phyloP scores from a whole-genome alignment of 192 early-diverging fungal species.

The Haplosporangium gracile region DNA sequence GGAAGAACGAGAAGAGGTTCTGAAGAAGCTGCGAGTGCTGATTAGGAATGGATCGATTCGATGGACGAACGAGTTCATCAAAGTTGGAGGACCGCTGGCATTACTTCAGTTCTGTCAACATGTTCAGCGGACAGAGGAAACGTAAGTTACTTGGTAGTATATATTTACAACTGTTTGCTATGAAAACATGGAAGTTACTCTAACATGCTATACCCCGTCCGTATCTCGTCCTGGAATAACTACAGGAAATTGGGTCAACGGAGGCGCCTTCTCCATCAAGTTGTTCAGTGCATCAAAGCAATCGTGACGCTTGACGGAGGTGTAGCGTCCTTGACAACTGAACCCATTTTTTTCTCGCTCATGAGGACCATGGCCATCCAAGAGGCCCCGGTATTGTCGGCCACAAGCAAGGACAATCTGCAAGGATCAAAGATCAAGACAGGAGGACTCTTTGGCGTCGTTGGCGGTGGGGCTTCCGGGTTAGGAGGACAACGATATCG shows the following conservation, averaged over 20 bases:
- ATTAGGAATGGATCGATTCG: slow-evolving; percentile 53
- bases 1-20: slow-evolving; percentile 45
- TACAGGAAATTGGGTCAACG: slow-evolving; percentile 44
- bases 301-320: slow-evolving; percentile 43
- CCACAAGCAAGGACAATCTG: neutral
- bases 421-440: slow-evolving; percentile 16
- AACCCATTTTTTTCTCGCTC: slow-evolving; percentile 25
- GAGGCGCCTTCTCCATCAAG: slow-evolving; percentile 38
- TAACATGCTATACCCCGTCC: neutral
- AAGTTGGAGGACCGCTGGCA: slow-evolving; percentile 35
- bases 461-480: neutral
- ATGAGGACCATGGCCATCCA: slow-evolving; percentile 41
- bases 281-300: slow-evolving; percentile 41
- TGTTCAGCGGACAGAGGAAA: slow-evolving; percentile 40
- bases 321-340: slow-evolving; percentile 18
- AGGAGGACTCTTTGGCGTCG: slow-evolving; percentile 19
- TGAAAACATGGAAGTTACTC: neutral
- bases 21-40: slow-evolving; percentile 47
- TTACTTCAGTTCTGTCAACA: slow-evolving; percentile 34
- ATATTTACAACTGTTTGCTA: neutral
- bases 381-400: slow-evolving; percentile 20
- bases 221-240: neutral
- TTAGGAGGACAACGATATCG: slow-evolving; percentile 18
- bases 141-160: slow-evolving; percentile 4
- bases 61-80: slow-evolving; percentile 55